A percentile compares a stretch with the other conserved stretches of the same genome.
These are phyloP conservation scores for Ammopiptanthus mongolicus DNA, from an alignment of 306 rosid genomes.

Conservation along the genomic window DNA sequence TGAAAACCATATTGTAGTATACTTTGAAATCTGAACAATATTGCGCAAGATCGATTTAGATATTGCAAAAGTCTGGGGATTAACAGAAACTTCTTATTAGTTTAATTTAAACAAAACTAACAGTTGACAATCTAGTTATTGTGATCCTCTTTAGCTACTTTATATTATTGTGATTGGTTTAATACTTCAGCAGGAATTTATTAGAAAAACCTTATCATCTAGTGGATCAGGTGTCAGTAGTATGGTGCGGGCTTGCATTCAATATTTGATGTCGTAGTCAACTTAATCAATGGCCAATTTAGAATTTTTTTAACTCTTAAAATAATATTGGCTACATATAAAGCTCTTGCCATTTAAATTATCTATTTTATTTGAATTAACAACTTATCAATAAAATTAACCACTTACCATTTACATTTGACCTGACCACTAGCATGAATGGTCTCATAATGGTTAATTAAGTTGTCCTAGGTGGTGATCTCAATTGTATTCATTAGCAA, in stretches of 20 bases:
- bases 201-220: not conserved
- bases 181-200: not conserved
- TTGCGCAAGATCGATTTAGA: not conserved
- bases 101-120: not conserved
- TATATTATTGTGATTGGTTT: not conserved
- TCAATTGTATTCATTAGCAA: not conserved
- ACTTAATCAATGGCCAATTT: not conserved
- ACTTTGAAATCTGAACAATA: not conserved
- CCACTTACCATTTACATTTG: not conserved
- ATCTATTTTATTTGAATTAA: not conserved
- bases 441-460: not conserved
- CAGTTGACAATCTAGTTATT: not conserved
- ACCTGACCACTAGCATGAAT: not conserved
- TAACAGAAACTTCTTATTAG: not conserved
- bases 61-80: not conserved
- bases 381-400: not conserved
- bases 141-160: conserved; percentile 4
- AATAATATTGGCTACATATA: not conserved
- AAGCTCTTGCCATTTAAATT: not conserved
- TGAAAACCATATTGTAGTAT: not conserved
- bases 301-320: not conserved
- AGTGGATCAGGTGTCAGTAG: not conserved
- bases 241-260: not conserved
- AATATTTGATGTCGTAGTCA: not conserved
- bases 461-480: not conserved